A percentile compares a stretch with the other conserved stretches of the same genome.
Evolutionary conservation across 306 rosid genomes (phyloP).

Genomic region (Cucumis melo): DNA sequence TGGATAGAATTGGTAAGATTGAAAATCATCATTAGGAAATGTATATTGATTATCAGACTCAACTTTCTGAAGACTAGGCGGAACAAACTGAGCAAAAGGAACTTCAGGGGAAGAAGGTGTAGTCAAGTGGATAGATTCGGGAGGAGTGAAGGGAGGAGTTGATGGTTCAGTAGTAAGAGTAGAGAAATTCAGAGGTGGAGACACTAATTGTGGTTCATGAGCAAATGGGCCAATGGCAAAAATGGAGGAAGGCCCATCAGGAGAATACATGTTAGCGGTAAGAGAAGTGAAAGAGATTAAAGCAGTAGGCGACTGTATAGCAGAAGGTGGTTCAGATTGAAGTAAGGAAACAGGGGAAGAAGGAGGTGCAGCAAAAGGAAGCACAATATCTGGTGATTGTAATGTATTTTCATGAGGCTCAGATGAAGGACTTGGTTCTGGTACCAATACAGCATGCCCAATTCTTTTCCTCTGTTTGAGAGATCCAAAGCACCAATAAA

Average conservation of each 20-base stretch:
- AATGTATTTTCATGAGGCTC: conserved; percentile 28
- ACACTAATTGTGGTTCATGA: conserved; percentile 73
- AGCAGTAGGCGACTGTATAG: conserved; percentile 58
- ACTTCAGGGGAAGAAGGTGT: conserved; percentile 98
- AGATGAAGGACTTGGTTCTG: conserved; percentile 30
- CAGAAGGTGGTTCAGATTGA: conserved; percentile 92
- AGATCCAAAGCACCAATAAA: conserved; percentile 68
- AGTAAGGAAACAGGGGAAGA: conserved; percentile 91
- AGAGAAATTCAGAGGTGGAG: conserved; percentile 82
- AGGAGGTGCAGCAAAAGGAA: conserved; percentile 89
- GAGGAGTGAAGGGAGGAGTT: conserved; percentile 94
- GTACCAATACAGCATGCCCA: conserved; percentile 60
- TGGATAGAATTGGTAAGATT: conserved; percentile 79
- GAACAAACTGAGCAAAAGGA: conserved; percentile 86
- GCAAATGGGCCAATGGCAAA: conserved; percentile 93
- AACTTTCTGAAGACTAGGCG: conserved; percentile 32
- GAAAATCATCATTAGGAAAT: conserved; percentile 66
- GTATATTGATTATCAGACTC: conserved; percentile 47
- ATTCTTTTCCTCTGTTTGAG: conserved; percentile 44
- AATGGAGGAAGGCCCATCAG: conserved; percentile 80
- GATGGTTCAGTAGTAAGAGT: conserved; percentile 79
- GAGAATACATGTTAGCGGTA: conserved; percentile 83
- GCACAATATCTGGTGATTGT: conserved; percentile 27
- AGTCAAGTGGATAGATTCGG: conserved; percentile 74
- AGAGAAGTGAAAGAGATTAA: conserved; percentile 35